Base-by-base conservation (phyloP, 1,284 basidiomycete species). In the Meripilus lineatus region DNA sequence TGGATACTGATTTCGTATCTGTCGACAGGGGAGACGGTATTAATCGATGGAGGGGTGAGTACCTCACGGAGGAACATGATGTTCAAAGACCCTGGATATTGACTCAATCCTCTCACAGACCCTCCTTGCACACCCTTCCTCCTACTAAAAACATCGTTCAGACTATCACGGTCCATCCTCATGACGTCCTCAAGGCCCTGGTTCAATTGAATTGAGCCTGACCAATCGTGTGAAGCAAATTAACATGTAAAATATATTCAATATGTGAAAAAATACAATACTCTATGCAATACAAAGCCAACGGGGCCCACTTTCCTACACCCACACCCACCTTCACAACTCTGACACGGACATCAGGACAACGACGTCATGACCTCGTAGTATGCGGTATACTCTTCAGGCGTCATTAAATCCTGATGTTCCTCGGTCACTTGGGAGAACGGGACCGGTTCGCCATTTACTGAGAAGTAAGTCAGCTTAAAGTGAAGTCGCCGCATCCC, bases 331-430 rank as follows among this genome's bases (percentile, higher is more conserved):
- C 28, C 28, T 8, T 10, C 8, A 10, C 8, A n/a, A 30, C n/a
- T n/a, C 8, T 30, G n/a, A n/a, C 28, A 10, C 28, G 8, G 8
- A 8, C 10, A 30, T 8, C 8, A 30, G 28, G n/a, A 30, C 28
- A 30, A 30, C 8, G 28, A 30, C 10, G 38, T 13, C 15, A 61
- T 50, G 38, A 86, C 68, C 53, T 85, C 79, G 57, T 82, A 89
- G 66, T 79, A 89, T 21, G 77, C 74, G n/a, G 79, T 79, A 57
- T 89, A 90, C 61, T 90, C 87, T 42, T 90, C 88, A 6, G 85
- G 80, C 8, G 85, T 87, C 87, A 90, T 90, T 55, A 81, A 59
- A 40, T 89, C 86, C 53, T 89, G 84, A 55, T 89, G 81, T 53
- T 87, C 88, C 55, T 90, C 87, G 8, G 84, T 89, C 38, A 90